phyloP scores from a whole-genome alignment of 768 basidiomycete species.

The Coprinopsis marcescibilis region DNA sequence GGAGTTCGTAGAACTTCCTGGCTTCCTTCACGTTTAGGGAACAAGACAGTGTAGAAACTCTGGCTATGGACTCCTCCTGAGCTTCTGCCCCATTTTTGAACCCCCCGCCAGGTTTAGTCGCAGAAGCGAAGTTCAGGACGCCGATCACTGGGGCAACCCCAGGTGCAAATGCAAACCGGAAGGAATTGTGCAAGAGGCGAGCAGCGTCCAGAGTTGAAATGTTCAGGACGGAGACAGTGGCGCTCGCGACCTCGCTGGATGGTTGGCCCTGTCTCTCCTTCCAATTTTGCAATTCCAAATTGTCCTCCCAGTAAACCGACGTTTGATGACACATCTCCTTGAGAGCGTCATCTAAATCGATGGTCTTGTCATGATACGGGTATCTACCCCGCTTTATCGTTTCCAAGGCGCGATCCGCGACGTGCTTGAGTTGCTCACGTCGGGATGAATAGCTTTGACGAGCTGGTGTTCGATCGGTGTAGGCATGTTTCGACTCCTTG shows the following conservation, averaged over 20 bases:
- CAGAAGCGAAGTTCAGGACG: slow-evolving; percentile 73
- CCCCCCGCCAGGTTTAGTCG: slow-evolving; percentile 71
- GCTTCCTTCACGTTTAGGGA: slow-evolving; percentile 52
- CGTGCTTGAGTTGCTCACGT: slow-evolving; percentile 18
- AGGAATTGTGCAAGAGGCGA: slow-evolving; percentile 28
- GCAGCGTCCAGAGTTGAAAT: slow-evolving; percentile 62
- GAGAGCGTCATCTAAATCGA: slow-evolving; percentile 20
- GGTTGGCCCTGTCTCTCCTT: slow-evolving; percentile 36
- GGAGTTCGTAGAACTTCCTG: slow-evolving; percentile 56
- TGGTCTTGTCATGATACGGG: slow-evolving; percentile 5
- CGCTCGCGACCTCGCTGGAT: slow-evolving; percentile 4
- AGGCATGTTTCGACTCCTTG: no score
- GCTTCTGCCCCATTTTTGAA: slow-evolving; percentile 69
- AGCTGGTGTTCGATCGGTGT: neutral
- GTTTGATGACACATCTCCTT: slow-evolving; percentile 34
- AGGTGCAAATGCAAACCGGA: slow-evolving; percentile 14
- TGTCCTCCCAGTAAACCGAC: slow-evolving; percentile 26
- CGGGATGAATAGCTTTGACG: neutral
- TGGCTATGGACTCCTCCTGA: slow-evolving; percentile 77
- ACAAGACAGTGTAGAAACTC: slow-evolving; percentile 65
- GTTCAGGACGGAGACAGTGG: slow-evolving; percentile 47
- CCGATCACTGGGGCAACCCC: slow-evolving; percentile 33
- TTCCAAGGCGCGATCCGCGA: slow-evolving; percentile 45
- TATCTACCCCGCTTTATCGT: slow-evolving; percentile 41
- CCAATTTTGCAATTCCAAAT: slow-evolving; percentile 4